Conservation (phyloP, 2,329 filamentous ascomycete genomes). For the Exserohilum turcica region DNA sequence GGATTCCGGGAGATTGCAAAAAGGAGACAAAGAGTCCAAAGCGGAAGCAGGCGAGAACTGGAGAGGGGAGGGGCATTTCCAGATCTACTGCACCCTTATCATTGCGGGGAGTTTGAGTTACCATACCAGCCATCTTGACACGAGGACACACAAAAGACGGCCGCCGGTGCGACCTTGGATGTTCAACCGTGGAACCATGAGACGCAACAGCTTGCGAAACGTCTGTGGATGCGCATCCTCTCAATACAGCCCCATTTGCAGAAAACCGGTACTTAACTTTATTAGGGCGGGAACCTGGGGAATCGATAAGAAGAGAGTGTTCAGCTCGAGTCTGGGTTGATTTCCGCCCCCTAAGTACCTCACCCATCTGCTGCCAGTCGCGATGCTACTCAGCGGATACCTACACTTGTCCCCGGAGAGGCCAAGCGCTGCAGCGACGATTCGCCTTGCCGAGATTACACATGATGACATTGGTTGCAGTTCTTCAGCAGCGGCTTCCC, state of each 20-base stretch:
- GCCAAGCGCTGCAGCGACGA: not conserved
- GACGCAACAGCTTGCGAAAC: conserved; percentile 1
- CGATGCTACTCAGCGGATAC: not conserved
- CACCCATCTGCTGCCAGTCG: not conserved
- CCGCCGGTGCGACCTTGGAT: conserved; percentile 4
- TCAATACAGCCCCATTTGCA: not conserved
- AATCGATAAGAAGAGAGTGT: not conserved
- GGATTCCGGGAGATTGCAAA: not conserved
- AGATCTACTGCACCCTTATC: conserved; percentile 14
- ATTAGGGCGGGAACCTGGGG: not conserved
- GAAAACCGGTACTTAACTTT: not conserved
- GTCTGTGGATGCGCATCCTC: not conserved
- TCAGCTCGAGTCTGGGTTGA: not conserved
- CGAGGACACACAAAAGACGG: conserved; percentile 1
- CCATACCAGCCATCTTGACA: conserved; percentile 4
- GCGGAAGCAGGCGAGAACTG: not conserved
- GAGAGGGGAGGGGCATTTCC: not conserved
- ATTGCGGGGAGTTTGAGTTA: conserved; percentile 3
- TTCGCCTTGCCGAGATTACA: conserved; percentile 5
- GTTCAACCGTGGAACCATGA: conserved; percentile 15
- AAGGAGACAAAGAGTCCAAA: not conserved
- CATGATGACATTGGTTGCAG: not conserved
- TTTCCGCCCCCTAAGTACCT: not conserved
- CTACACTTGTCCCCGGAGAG: not conserved
- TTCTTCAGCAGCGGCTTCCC: not conserved